Percentiles rank a stretch among this genome's conserved stretches.
Conservation (phyloP, 148 eudicot species). For the Persicaria tinctoria region DNA sequence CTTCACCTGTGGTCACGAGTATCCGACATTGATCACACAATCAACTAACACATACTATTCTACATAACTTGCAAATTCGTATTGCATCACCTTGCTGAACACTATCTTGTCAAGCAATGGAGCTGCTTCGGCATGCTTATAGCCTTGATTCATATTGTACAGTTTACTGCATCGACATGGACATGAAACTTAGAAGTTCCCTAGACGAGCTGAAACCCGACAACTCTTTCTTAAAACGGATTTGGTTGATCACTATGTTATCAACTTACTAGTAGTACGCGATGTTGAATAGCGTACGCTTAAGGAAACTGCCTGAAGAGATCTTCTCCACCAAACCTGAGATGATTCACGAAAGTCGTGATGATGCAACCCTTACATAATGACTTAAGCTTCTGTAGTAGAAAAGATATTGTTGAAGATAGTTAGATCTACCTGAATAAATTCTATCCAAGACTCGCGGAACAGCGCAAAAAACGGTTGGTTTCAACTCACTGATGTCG, state of each 20-base stretch:
- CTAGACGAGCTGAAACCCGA: not conserved
- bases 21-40: not conserved
- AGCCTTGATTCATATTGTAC: conserved; percentile 67
- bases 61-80: not conserved
- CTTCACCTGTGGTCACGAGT: conserved; percentile 45
- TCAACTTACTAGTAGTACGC: conserved; percentile 83
- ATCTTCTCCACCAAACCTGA: conserved; percentile 75
- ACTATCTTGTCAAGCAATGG: conserved; percentile 68
- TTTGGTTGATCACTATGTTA: no score
- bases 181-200: not conserved
- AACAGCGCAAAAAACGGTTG: conserved; percentile 82
- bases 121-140: conserved; percentile 71
- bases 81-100: conserved; percentile 63
- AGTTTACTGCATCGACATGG: conserved; percentile 54
- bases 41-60: not conserved
- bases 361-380: no score
- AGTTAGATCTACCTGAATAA: conserved; percentile 53
- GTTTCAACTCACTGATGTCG: conserved; percentile 75
- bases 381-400: not conserved
- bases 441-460: conserved; percentile 91
- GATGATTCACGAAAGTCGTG: not conserved
- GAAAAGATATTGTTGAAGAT: not conserved
- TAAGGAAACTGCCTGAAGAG: conserved; percentile 50
- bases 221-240: no score
- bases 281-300: conserved; percentile 56